Conservation (phyloP, 192 early-diverging fungal genomes). For the Geosiphon pyriformis region DNA sequence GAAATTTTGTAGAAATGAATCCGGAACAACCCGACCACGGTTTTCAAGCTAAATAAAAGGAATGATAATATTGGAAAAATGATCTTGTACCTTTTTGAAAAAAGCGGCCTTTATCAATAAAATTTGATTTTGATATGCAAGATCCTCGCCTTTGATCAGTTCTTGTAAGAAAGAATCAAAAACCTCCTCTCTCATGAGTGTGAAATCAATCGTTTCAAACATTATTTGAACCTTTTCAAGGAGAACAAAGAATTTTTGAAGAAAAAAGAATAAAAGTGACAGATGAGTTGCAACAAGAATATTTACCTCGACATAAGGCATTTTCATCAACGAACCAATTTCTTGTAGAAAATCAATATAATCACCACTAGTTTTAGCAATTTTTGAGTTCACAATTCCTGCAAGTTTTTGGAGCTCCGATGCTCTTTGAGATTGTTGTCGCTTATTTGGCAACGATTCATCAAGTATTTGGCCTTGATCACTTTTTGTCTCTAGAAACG, state of each 20-base stretch:
- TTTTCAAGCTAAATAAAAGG: neutral
- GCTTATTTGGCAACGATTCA: too few relatives aligned
- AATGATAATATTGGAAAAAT: neutral
- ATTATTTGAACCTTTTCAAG: neutral
- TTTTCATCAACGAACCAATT: neutral
- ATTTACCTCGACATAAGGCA: neutral
- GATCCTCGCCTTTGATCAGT: neutral
- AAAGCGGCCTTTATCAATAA: conserved; percentile 7
- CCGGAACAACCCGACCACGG: neutral
- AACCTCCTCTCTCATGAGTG: neutral
- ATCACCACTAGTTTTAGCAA: neutral
- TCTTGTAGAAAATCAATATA: neutral
- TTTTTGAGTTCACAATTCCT: neutral
- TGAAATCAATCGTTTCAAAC: neutral
- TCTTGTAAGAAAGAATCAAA: conserved; percentile 1
- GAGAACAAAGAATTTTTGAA: neutral
- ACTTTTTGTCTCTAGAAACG: too few relatives aligned
- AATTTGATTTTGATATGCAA: conserved; percentile 15
- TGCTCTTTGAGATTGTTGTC: too few relatives aligned
- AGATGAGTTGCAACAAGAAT: too few relatives aligned
- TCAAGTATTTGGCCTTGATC: too few relatives aligned
- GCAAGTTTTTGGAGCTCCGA: too few relatives aligned
- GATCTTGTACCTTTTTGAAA: conserved; percentile 13
- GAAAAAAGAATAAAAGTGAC: neutral
- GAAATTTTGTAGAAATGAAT: too few relatives aligned